Evolutionary conservation across 768 basidiomycete genomes (phyloP).

Genomic region (Boletus reticuloceps): DNA sequence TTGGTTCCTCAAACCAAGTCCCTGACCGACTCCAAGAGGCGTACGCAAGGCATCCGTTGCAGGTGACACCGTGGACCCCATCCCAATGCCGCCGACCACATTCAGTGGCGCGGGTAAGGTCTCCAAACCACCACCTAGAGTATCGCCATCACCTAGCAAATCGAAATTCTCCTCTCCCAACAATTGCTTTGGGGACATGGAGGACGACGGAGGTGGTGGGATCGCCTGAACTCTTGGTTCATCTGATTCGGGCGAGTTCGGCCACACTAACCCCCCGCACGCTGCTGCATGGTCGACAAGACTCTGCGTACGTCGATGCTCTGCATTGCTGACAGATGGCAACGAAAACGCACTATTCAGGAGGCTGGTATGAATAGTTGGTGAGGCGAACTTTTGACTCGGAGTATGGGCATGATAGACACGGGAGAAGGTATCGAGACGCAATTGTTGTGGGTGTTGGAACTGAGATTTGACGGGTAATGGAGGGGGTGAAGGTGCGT

Average conservation of each 20-base stretch:
- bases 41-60: not conserved
- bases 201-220: slow-evolving; percentile 24
- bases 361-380: slow-evolving; percentile 14
- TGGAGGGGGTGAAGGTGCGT: slow-evolving; percentile 47
- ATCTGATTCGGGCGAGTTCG: slow-evolving; percentile 20
- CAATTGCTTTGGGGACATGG: not conserved
- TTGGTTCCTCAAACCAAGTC: slow-evolving; percentile 1
- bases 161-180: slow-evolving; percentile 8
- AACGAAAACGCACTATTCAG: slow-evolving; percentile 6
- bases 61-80: not conserved
- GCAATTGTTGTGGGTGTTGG: slow-evolving; percentile 3
- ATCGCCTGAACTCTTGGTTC: slow-evolving; percentile 28
- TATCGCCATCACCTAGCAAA: slow-evolving; percentile 17
- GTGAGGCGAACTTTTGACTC: slow-evolving; percentile 12
- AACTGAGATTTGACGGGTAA: slow-evolving; percentile 34
- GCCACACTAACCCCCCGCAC: slow-evolving; percentile 40
- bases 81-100: not conserved
- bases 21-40: slow-evolving; percentile 5
- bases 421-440: slow-evolving; percentile 14
- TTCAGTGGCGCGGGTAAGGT: not conserved
- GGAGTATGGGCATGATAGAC: slow-evolving; percentile 18
- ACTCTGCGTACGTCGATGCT: slow-evolving; percentile 56
- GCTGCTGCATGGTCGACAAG: slow-evolving; percentile 58
- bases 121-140: not conserved
- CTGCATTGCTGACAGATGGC: slow-evolving; percentile 35